Conservation (phyloP, 2,329 filamentous ascomycete species). For the Colletotrichum shisoi region DNA sequence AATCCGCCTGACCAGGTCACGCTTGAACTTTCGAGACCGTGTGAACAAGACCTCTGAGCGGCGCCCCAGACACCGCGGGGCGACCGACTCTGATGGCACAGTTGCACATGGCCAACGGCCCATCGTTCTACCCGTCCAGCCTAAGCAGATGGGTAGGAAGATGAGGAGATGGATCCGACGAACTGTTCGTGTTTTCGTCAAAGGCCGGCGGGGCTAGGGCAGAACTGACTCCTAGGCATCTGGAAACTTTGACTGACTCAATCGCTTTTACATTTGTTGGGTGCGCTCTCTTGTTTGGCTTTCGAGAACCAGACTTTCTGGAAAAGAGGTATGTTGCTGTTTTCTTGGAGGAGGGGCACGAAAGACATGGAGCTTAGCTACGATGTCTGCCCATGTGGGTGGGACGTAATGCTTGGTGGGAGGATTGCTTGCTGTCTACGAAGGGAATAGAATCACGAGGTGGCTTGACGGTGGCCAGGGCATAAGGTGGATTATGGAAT, state of each 20-base stretch:
- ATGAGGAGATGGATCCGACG: constrained; percentile 29
- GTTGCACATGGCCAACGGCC: neutral
- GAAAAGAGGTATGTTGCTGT: constrained; percentile 18
- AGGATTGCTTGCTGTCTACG: constrained; percentile 5
- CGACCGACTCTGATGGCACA: constrained; percentile 6
- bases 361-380: neutral
- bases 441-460: neutral
- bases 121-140: neutral
- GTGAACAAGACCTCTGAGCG: neutral
- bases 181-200: constrained; percentile 18
- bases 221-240: neutral
- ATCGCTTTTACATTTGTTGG: constrained; percentile 5
- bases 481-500: constrained; percentile 6
- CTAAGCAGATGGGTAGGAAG: constrained; percentile 14
- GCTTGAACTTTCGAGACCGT: constrained; percentile 26
- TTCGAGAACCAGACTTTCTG: constrained; percentile 24
- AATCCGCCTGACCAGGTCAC: constrained; percentile 34
- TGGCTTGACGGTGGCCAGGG: constrained; percentile 6
- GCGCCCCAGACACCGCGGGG: neutral
- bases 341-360: neutral
- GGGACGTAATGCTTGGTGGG: constrained; percentile 6
- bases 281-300: constrained; percentile 33
- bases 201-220: constrained; percentile 5
- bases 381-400: neutral
- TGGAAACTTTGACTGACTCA: constrained; percentile 1